Evolutionary conservation across 768 basidiomycete genomes (phyloP), one percentile per base, ranked within the genome.

Genomic region (Ephemerocybe angulata): DNA sequence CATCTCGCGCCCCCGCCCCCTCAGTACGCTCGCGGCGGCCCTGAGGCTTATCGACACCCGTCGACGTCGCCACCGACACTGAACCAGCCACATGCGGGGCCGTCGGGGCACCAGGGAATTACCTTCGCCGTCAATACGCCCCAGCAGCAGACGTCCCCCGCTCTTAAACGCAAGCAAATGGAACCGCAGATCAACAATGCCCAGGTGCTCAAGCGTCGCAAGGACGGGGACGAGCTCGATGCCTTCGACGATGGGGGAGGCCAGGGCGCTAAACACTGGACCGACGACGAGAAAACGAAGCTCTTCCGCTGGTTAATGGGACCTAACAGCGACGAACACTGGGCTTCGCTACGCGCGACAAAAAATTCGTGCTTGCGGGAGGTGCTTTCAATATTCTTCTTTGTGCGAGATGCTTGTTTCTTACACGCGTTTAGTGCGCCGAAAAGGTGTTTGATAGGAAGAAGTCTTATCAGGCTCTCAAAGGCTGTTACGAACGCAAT

Each of bases 351-450:
- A 47, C 80, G 86, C 27, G 86, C 87, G 3, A 86, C 87, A 6
- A 91, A 90, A 72, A 91, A 91, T 62, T 89, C 86, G 17, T 88
- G 89, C 67, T 78, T 91, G 61, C 80, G 88, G 59, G 88, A 91
- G 76, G 88, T 87, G 55, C 19, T 70, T 63, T 37, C 52, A 31
- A 47, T 56, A 24, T 29, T 50, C 27, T 30, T 49, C 58, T 57
- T 29, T 41, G 51, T 31, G 15, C 22, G 17, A 42, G 50, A 29
- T 49, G 55, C 35, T 21, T 37, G 50, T 44, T 40, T 62, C 53
- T 50, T 43, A 50, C 37, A 22, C 50, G 55, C 30, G 15, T 59
- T 17, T 61, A 91, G 88, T 90, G 88, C 62, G 84, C 88, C 0
- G 57, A 70, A 24, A 81, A 88, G 53, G 83, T 90, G 6, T 91